These are phyloP conservation scores for Myrmaecium sp. DNA, from an alignment of 2,329 filamentous ascomycete species.

Conservation along the genomic window DNA sequence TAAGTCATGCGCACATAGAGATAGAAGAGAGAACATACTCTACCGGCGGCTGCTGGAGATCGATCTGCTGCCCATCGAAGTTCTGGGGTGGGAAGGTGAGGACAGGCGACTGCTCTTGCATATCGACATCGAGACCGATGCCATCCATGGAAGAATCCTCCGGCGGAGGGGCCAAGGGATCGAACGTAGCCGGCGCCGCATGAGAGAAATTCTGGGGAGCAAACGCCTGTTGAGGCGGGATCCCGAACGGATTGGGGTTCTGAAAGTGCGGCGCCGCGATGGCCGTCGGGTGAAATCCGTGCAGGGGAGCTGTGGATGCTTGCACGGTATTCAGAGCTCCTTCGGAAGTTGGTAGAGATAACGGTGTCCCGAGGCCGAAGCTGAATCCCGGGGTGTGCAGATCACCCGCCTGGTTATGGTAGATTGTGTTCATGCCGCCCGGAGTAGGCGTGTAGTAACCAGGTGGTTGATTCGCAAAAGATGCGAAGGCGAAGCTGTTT, in stretches of 20 bases:
- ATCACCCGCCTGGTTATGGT: conserved; percentile 70
- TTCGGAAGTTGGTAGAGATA: conserved; percentile 63
- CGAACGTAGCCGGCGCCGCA: conserved; percentile 63
- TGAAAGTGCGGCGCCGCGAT: conserved; percentile 32
- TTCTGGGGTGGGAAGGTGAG: conserved; percentile 37
- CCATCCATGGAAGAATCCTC: conserved; percentile 36
- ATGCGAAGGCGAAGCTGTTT: conserved; percentile 63
- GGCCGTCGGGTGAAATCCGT: conserved; percentile 42
- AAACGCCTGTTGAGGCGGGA: conserved; percentile 40
- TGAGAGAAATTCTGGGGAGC: conserved; percentile 69
- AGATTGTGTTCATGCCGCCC: conserved; percentile 62
- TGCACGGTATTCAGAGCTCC: conserved; percentile 43
- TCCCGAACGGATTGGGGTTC: conserved; percentile 53
- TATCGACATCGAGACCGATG: conserved; percentile 41
- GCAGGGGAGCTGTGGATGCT: conserved; percentile 36
- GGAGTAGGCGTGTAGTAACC: conserved; percentile 83
- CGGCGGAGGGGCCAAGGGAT: conserved; percentile 59
- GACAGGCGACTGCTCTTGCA: conserved; percentile 45
- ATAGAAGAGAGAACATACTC: conserved; percentile 22
- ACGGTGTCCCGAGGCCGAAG: conserved; percentile 60
- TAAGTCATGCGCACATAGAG: conserved; percentile 11
- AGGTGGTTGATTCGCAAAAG: conserved; percentile 62
- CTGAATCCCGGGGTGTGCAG: conserved; percentile 67
- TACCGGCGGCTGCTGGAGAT: conserved; percentile 16
- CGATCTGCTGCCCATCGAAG: conserved; percentile 40